Conservation (phyloP, 2,329 filamentous ascomycete genomes). For the Stenocarpella maydis region DNA sequence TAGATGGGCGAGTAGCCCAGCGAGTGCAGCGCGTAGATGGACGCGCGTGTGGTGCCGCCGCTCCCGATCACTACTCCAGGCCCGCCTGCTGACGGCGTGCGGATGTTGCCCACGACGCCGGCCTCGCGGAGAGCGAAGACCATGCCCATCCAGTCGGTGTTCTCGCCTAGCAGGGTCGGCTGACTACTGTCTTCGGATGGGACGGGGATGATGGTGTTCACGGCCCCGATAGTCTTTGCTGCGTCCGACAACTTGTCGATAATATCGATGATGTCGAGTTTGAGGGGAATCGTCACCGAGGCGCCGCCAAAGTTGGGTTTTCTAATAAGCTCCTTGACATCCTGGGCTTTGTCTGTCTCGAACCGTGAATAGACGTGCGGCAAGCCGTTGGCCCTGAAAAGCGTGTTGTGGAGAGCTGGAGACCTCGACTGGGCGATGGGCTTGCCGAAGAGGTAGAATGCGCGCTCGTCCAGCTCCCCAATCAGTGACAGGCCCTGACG, state of each 20-base stretch:
- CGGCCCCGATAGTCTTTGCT: conserved; percentile 84
- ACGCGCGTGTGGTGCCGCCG: conserved; percentile 90
- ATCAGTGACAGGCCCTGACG: conserved; percentile 79
- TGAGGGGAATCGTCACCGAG: conserved; percentile 94
- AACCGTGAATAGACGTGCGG: conserved; percentile 82
- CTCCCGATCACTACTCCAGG: conserved; percentile 84
- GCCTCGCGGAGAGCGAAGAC: conserved; percentile 76
- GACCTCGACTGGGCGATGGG: conserved; percentile 86
- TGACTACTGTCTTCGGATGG: conserved; percentile 46
- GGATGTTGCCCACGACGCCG: conserved; percentile 60
- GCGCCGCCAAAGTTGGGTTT: conserved; percentile 85
- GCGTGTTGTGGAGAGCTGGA: conserved; percentile 86
- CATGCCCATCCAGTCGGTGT: conserved; percentile 97
- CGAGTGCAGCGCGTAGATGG: conserved; percentile 84
- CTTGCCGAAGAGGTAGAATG: conserved; percentile 88
- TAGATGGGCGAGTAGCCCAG: conserved; percentile 90
- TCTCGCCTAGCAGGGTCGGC: conserved; percentile 77
- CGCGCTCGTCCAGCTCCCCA: conserved; percentile 77
- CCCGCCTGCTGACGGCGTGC: conserved; percentile 46
- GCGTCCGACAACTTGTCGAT: conserved; percentile 83
- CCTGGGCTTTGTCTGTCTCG: conserved; percentile 73
- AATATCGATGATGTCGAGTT: conserved; percentile 83
- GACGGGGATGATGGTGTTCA: conserved; percentile 88
- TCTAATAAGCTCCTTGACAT: conserved; percentile 72
- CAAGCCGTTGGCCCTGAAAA: conserved; percentile 80